Evolutionary conservation across 2,329 filamentous ascomycete species (phyloP).

Genomic region (Rhynchosporium agropyri): DNA sequence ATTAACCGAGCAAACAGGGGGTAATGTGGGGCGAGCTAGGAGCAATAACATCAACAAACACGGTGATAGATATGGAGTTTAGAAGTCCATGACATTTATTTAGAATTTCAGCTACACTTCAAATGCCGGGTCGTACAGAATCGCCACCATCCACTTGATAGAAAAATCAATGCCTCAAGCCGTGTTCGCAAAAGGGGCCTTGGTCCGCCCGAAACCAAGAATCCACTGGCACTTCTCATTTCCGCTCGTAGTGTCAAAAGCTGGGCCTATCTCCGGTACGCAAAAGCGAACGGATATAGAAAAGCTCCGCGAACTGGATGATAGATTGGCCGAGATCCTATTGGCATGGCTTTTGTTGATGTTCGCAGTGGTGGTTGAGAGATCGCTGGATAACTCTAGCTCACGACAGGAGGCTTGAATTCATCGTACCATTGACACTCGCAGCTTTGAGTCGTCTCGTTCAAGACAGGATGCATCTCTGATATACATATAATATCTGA

Average conservation of each 20-base stretch:
- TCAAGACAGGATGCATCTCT: constrained; percentile 19
- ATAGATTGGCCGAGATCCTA: neutral
- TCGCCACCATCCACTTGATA: neutral
- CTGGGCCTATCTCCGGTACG: constrained; percentile 22
- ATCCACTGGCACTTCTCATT: constrained; percentile 25
- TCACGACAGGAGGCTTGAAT: constrained; percentile 6
- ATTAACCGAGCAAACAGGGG: neutral
- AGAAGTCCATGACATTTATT: no score
- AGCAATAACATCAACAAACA: neutral
- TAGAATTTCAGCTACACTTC: neutral
- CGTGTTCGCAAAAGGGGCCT: constrained; percentile 4
- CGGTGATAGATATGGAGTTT: no score
- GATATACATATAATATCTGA: constrained; percentile 23
- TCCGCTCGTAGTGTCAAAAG: constrained; percentile 16
- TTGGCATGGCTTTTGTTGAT: neutral
- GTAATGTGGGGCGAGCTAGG: neutral
- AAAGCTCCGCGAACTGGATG: neutral
- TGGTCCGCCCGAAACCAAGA: constrained; percentile 12
- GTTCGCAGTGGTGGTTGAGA: neutral
- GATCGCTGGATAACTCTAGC: neutral
- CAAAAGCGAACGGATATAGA: neutral
- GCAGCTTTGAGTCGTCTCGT: constrained; percentile 20
- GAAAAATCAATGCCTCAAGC: neutral
- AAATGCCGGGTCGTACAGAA: neutral
- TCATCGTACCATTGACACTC: constrained; percentile 22